These are phyloP conservation scores for Xylaria digitata DNA, from an alignment of 2,329 filamentous ascomycete species.

Conservation along the genomic window DNA sequence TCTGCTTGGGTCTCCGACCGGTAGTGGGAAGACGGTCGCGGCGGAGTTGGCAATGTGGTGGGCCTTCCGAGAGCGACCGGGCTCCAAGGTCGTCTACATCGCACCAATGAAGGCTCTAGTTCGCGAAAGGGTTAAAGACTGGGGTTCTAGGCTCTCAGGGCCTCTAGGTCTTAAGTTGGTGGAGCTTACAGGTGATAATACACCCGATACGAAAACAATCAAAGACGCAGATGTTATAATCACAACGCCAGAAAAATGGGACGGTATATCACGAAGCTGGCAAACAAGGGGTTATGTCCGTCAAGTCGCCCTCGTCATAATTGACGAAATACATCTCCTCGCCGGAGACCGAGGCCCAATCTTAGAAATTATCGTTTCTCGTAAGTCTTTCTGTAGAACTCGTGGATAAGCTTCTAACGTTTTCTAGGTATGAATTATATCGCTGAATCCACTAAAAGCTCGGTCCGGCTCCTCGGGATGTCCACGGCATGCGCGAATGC, in stretches of 20 bases:
- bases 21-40: slow-evolving; percentile 96
- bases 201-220: slow-evolving; percentile 94
- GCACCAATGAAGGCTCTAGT: slow-evolving; percentile 99
- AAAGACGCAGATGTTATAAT: slow-evolving; percentile 97
- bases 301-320: slow-evolving; percentile 95
- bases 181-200: slow-evolving; percentile 97
- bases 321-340: slow-evolving; percentile 98
- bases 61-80: slow-evolving; percentile 93
- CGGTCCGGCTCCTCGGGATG: slow-evolving; percentile 95
- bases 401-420: slow-evolving; percentile 23
- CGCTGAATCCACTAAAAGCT: slow-evolving; percentile 88
- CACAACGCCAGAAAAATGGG: slow-evolving; percentile 99
- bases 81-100: slow-evolving; percentile 98
- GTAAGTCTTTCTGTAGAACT: slow-evolving; percentile 51
- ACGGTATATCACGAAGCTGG: slow-evolving; percentile 98
- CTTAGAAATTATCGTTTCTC: slow-evolving; percentile 92
- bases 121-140: slow-evolving; percentile 94
- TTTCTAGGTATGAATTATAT: slow-evolving; percentile 93
- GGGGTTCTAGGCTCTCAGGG: slow-evolving; percentile 82
- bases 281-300: slow-evolving; percentile 96
- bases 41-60: slow-evolving; percentile 99
- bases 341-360: slow-evolving; percentile 97
- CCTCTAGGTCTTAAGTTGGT: slow-evolving; percentile 91
- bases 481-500: slow-evolving; percentile 98
- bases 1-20: slow-evolving; percentile 92